Base-by-base conservation (phyloP, 75 land plant genomes). In the Isoetes taiwanensis region DNA sequence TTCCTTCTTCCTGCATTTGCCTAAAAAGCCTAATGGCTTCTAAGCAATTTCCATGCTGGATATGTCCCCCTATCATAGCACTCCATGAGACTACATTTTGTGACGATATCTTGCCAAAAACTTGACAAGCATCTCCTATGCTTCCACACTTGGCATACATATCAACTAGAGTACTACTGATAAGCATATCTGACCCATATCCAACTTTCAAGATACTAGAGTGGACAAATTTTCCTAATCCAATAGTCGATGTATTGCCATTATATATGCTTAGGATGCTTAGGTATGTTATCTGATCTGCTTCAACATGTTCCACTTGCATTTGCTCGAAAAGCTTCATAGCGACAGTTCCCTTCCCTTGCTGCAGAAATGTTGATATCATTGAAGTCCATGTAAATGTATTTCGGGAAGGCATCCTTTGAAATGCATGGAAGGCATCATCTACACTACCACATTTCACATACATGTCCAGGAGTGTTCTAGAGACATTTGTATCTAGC, bases 381-480 rank as follows among this genome's bases (percentile, higher is more conserved):
- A 79, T 72, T 53, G 69, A 75, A 55, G 75, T 79, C 78, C 82
- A 79, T 43, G 82, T 53, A 5, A 75, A 75, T 30, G 68, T 74
- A 59, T 72, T 76, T 41, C 64, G 75, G 11, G 26, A 59, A 25
- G 31, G 30, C 74, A 79, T 68, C 27, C 25, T 34, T 28, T 79
- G 62, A 61, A 79, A 79, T 28, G 79, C 71, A 17, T 31, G 39
- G 6, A 56, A 67, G 31, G 82, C 72, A 23, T 56, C 50, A 39
- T 29, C 42, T 58, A 75, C 21, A 43, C 68, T 43, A 24, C 78
- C 82, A 55, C 78, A 79, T 58, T 79, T 79, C 2, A 63, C 75
- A 72, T 79, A 79, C 78, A 71, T 57, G 57, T 75, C 81, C 39
- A 79, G n/a, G n/a, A n/a, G n/a, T n/a, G n/a, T n/a, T n/a, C n/a